phyloP scores from a whole-genome alignment of 2,329 filamentous ascomycete species.

The Aspergillus sp. region DNA sequence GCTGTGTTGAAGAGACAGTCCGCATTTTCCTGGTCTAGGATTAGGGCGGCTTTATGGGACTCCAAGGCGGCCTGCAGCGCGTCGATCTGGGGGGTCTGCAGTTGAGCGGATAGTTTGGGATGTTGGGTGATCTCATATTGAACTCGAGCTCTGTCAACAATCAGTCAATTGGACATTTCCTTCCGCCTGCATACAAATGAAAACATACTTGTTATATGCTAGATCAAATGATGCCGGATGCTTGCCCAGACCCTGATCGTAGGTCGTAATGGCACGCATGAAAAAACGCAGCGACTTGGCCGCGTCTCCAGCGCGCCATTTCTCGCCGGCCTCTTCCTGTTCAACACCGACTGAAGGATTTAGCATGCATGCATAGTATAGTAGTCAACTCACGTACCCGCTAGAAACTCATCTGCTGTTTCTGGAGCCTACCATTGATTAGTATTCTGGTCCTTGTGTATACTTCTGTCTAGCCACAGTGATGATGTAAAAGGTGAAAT shows the following conservation, averaged over 20 bases:
- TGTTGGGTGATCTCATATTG: constrained; percentile 64
- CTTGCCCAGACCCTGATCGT: constrained; percentile 54
- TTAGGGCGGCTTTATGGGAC: constrained; percentile 56
- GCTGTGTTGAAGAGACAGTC: constrained; percentile 65
- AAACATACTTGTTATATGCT: constrained; percentile 62
- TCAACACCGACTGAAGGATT: constrained; percentile 50
- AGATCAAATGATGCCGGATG: constrained; percentile 60
- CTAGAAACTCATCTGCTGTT: constrained; percentile 60
- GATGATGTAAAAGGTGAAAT: background rate
- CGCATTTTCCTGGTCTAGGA: constrained; percentile 53
- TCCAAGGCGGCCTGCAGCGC: constrained; percentile 53
- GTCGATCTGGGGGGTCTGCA: constrained; percentile 48
- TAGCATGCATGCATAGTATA: background rate
- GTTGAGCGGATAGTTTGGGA: constrained; percentile 50
- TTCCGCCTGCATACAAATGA: background rate
- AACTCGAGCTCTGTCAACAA: constrained; percentile 51
- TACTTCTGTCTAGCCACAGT: background rate
- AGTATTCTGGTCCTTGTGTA: too few species aligned
- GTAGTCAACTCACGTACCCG: constrained; percentile 35
- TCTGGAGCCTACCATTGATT: constrained; percentile 41
- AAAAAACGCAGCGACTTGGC: constrained; percentile 54
- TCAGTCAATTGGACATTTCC: constrained; percentile 4
- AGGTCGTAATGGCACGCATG: constrained; percentile 57
- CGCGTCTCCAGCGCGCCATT: constrained; percentile 65
- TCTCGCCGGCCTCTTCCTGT: constrained; percentile 63